A percentile compares a stretch with the other conserved stretches of the same genome.
These are phyloP conservation scores for Thermothielavioides terrestris DNA, from an alignment of 495 filamentous ascomycete genomes.

Conservation along the genomic window DNA sequence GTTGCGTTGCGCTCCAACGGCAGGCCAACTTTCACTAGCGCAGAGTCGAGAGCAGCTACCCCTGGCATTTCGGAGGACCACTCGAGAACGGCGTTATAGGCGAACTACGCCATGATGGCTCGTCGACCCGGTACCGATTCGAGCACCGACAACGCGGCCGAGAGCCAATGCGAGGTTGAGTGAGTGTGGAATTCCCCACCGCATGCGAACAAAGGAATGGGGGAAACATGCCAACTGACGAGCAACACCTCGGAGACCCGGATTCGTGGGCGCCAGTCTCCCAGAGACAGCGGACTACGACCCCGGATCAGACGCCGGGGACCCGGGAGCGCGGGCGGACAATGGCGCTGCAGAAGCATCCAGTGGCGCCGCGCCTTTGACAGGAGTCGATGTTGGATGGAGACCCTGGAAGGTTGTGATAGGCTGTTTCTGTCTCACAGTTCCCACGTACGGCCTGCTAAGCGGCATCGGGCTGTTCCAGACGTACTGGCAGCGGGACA, in stretches of 20 bases:
- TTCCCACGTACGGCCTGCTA: slow-evolving; percentile 24
- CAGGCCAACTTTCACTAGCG: no score
- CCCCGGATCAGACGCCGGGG: slow-evolving; percentile 10
- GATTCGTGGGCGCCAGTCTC: neutral
- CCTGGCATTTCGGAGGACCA: no score
- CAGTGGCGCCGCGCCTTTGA: neutral
- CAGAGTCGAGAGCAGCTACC: no score
- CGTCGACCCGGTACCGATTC: neutral
- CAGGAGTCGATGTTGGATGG: neutral
- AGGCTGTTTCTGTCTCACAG: slow-evolving; percentile 20
- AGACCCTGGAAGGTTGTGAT: slow-evolving; percentile 19
- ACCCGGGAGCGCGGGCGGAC: slow-evolving; percentile 1
- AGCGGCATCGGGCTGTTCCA: slow-evolving; percentile 24
- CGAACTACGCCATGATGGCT: neutral
- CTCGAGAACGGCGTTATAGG: neutral
- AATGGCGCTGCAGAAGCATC: neutral
- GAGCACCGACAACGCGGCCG: neutral
- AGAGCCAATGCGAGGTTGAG: neutral
- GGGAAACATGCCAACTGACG: slow-evolving; percentile 19
- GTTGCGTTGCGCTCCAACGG: no score
- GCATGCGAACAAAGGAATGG: slow-evolving; percentile 1
- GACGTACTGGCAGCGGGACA: slow-evolving; percentile 19
- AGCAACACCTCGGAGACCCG: neutral
- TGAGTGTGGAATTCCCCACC: slow-evolving; percentile 1
- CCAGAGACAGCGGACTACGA: slow-evolving; percentile 1